Percentiles rank a stretch among this genome's conserved stretches.
Conservation (phyloP, 306 rosid species). For the Castanea mollissima region DNA sequence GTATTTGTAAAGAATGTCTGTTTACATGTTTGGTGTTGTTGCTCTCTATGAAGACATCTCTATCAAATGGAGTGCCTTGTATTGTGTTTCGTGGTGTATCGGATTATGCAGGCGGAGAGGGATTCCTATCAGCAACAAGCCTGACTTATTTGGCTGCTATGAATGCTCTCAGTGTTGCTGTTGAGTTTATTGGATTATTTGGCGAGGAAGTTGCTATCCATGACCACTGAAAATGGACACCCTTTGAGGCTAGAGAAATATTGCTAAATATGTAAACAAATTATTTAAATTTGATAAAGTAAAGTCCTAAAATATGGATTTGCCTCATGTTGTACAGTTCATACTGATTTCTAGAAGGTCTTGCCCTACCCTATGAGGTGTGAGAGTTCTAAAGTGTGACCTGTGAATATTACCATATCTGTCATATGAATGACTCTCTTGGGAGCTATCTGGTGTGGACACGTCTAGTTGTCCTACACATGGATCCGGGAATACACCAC, state of each 20-base stretch:
- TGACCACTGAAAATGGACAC: neutral
- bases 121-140: neutral
- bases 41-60: conserved; percentile 6
- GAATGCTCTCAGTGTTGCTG: conserved; percentile 10
- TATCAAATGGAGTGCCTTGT: conserved; percentile 17
- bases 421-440: no score
- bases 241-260: neutral
- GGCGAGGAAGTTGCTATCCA: neutral
- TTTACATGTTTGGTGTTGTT: neutral
- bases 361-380: neutral
- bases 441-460: no score
- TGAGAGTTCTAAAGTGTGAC: no score
- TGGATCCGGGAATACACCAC: no score
- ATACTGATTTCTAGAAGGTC: neutral
- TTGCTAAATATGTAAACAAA: no score
- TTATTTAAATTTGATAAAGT: neutral
- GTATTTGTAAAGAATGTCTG: neutral
- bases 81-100: conserved; percentile 20
- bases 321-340: neutral
- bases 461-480: no score
- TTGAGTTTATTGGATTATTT: conserved; percentile 13
- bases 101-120: conserved; percentile 6
- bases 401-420: no score
- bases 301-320: neutral
- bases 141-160: conserved; percentile 9